Evolutionary conservation across 345 rosid genomes (phyloP).

Genomic region (Populus deltoides): DNA sequence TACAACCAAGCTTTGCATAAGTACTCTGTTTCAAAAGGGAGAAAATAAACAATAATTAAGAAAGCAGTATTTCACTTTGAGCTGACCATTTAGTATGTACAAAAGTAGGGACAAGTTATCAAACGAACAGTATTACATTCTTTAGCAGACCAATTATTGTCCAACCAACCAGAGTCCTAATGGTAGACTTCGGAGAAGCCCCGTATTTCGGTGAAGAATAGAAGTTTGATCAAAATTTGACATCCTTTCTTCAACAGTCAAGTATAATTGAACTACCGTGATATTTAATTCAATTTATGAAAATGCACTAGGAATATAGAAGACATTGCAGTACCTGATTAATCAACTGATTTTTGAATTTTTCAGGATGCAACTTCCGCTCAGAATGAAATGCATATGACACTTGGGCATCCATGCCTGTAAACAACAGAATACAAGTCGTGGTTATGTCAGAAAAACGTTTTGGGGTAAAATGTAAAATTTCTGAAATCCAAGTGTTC

Average conservation of each 20-base stretch:
- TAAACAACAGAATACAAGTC: constrained; percentile 9
- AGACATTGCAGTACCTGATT: constrained; percentile 64
- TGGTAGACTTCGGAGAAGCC: neutral
- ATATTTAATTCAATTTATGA: no score
- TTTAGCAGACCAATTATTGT: neutral
- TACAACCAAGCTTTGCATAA: constrained; percentile 83
- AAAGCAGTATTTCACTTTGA: neutral
- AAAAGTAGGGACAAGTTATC: neutral
- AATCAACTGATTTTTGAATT: constrained; percentile 50
- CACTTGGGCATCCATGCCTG: constrained; percentile 98
- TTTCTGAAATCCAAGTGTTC: neutral
- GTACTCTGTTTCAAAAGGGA: constrained; percentile 46
- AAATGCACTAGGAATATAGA: no score
- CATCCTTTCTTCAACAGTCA: no score
- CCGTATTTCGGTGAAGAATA: no score
- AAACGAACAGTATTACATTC: neutral
- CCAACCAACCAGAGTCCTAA: no score
- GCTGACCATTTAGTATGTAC: neutral
- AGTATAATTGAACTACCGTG: no score
- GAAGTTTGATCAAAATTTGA: no score
- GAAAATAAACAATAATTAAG: neutral
- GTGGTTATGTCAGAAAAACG: neutral
- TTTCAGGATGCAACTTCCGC: constrained; percentile 66
- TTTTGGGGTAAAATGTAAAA: neutral
- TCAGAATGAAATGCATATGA: constrained; percentile 29